phyloP scores from a whole-genome alignment of 2,329 filamentous ascomycete species.

The Akanthomyces dipterigenus region DNA sequence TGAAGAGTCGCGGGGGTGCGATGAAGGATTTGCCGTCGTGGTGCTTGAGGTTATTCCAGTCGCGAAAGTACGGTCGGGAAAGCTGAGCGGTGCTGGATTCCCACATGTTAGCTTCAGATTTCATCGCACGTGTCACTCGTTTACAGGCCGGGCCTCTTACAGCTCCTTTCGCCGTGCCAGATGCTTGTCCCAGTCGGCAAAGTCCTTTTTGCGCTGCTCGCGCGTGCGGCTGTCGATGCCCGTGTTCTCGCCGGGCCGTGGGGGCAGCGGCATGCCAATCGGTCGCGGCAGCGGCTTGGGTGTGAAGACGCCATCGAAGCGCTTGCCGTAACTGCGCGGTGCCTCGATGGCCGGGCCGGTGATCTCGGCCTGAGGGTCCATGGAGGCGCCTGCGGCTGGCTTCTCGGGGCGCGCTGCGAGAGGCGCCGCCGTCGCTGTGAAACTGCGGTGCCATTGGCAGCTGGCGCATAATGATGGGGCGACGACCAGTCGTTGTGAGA shows the following conservation, averaged over 20 bases:
- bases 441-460: conserved; percentile 45
- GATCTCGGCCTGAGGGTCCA: conserved; percentile 32
- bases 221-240: conserved; percentile 64
- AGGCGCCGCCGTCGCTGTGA: conserved; percentile 32
- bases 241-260: conserved; percentile 71
- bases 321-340: conserved; percentile 53
- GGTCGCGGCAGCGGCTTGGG: conserved; percentile 61
- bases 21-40: conserved; percentile 91
- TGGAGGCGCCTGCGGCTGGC: conserved; percentile 28
- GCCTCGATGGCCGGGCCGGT: conserved; percentile 47
- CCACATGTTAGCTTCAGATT: not conserved
- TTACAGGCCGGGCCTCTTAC: no score
- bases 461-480: conserved; percentile 35
- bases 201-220: conserved; percentile 66
- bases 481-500: not conserved
- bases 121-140: no score
- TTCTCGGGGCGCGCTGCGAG: conserved; percentile 23
- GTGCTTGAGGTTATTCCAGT: conserved; percentile 78
- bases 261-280: conserved; percentile 73
- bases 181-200: conserved; percentile 81
- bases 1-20: conserved; percentile 78
- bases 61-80: conserved; percentile 86
- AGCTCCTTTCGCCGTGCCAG: conserved; percentile 67
- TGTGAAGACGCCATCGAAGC: conserved; percentile 44
- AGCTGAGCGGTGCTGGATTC: conserved; percentile 61